Evolutionary conservation across 108 stramenopile species (phyloP).

Genomic region (Cyclotella atomus): DNA sequence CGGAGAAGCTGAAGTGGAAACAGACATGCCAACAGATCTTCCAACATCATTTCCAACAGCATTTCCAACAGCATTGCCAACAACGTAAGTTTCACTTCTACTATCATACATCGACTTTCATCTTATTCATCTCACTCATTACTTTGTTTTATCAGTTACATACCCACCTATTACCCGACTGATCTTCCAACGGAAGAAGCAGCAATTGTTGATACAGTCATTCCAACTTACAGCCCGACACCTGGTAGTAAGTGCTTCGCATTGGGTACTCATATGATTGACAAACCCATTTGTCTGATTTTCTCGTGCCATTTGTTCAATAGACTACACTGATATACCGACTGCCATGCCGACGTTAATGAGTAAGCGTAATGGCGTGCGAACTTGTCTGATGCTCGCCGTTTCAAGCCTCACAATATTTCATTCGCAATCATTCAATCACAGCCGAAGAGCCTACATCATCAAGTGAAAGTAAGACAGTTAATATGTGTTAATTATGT

Average conservation of each 20-base stretch:
- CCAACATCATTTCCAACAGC: not conserved
- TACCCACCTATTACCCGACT: constrained; percentile 11
- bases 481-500: too few relatives aligned
- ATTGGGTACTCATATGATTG: not conserved
- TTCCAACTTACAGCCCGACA: not conserved
- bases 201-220: not conserved
- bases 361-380: too few relatives aligned
- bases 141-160: not conserved
- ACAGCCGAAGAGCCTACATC: too few relatives aligned
- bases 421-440: too few relatives aligned
- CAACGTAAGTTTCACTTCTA: not conserved
- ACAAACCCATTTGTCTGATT: not conserved
- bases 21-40: not conserved
- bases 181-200: not conserved
- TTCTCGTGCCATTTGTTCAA: not conserved
- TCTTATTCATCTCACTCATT: too few relatives aligned
- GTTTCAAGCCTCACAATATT: too few relatives aligned
- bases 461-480: too few relatives aligned
- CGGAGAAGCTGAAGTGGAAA: not conserved
- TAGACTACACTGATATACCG: too few relatives aligned
- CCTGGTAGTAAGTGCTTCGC: not conserved
- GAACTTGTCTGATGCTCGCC: too few relatives aligned
- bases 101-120: too few relatives aligned
- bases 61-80: not conserved
- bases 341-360: too few relatives aligned